A percentile compares a stretch with the other conserved stretches of the same genome.
Evolutionary conservation across 352 stramenopile species (phyloP).

Genomic region (Aphanomyces astaci): DNA sequence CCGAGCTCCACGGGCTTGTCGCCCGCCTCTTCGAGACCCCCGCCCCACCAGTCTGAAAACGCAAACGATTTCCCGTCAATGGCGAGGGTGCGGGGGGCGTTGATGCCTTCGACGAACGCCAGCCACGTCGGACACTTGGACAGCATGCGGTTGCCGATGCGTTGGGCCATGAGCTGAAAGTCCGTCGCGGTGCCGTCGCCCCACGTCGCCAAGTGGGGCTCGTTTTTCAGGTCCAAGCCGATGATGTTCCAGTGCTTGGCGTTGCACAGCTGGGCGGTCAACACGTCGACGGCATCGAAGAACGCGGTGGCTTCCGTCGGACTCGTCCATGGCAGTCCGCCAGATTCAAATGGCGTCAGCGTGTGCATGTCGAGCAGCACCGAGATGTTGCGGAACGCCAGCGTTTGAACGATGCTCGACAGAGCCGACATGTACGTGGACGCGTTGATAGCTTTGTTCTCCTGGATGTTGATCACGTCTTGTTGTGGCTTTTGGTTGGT

Average conservation of each 20-base stretch:
- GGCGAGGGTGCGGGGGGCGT: constrained; percentile 32
- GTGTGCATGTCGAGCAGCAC: constrained; percentile 67
- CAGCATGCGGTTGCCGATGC: constrained; percentile 60
- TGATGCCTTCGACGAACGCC: constrained; percentile 58
- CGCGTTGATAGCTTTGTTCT: constrained; percentile 56
- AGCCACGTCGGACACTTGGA: constrained; percentile 51
- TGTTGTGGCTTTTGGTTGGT: constrained; percentile 35
- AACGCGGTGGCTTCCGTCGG: constrained; percentile 38
- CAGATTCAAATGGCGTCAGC: constrained; percentile 31
- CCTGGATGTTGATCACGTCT: constrained; percentile 46
- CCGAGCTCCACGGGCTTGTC: constrained; percentile 35
- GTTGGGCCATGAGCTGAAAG: constrained; percentile 42
- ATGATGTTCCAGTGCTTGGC: constrained; percentile 60
- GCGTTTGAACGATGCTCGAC: constrained; percentile 40
- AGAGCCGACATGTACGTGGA: constrained; percentile 54
- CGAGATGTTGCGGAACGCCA: constrained; percentile 46
- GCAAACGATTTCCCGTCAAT: constrained; percentile 30
- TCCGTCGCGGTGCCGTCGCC: constrained; percentile 30
- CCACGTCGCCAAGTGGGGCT: constrained; percentile 52
- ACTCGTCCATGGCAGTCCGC: constrained; percentile 37
- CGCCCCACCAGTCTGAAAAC: constrained; percentile 65
- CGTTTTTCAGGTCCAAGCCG: constrained; percentile 60
- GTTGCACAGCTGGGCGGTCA: constrained; percentile 46
- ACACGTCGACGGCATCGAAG: constrained; percentile 37
- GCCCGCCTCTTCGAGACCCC: constrained; percentile 38